Base-by-base conservation (phyloP, 2,329 filamentous ascomycete genomes). In the Fusarium buxicola region DNA sequence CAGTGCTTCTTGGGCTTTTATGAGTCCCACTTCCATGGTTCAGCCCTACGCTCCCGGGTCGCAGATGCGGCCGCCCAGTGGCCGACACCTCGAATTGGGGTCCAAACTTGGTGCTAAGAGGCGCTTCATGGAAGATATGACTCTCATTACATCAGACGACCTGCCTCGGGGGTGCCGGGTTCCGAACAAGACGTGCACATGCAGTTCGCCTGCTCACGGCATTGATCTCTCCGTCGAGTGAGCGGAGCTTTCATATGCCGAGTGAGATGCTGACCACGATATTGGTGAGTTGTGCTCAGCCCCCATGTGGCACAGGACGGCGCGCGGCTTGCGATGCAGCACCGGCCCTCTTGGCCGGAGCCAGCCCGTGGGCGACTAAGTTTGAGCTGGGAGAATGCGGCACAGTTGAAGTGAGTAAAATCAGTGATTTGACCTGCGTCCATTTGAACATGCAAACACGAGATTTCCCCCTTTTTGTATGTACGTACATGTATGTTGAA, bases 31-130 rank as follows among this genome's bases (percentile, higher is more conserved):
- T 60, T 52, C 56, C 36, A 60, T 66, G 44, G 53, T 61, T 67
- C 64, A 66, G 64, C 64, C 64, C 63, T 66, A 66, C 38, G 41
- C 24, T 45, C 53, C 55, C 49, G 59, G 56, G 63, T 54, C 60
- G 52, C 49, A 30, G 46, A 63, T 58, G 32, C 44, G 44, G 51
- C 58, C 50, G 51, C 48, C 55, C 48, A 66, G 62, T 60, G 62
- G 55, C 47, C 30, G 47, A 40, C 30, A 12, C 41, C 41, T 48
- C 21, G 36, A 40, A 50, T 55, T 41, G 45, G 49, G 45, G 31
- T 59, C 41, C 27, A 24, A 25, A 18, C 15, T 21, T 13, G 5
- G 47, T 15, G 21, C 27, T 39, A 46, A 36, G 34, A 48, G 45
- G 48, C 31, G 21, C 36, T 53, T 31, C 32, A 40, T 61, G 44